phyloP scores from a whole-genome alignment of 352 stramenopile genomes.

The Plasmopara viticola region DNA sequence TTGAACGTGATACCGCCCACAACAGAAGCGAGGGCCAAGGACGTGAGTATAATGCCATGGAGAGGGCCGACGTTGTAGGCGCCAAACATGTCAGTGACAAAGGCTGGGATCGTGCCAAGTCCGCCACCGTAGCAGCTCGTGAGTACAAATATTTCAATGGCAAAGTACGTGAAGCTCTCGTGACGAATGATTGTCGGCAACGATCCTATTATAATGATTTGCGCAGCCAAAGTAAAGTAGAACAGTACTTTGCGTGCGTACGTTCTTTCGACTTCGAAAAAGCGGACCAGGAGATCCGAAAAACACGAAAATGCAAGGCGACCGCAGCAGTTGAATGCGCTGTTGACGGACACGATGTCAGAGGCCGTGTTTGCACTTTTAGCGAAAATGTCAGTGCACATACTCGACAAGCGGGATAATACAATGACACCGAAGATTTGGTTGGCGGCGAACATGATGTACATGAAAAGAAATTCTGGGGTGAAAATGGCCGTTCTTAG shows the following conservation, averaged over 20 bases:
- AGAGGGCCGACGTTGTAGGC: constrained; percentile 77
- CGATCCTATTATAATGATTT: constrained; percentile 59
- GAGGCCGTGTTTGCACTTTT: constrained; percentile 32
- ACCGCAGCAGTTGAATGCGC: constrained; percentile 51
- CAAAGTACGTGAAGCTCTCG: constrained; percentile 50
- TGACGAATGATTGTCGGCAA: constrained; percentile 53
- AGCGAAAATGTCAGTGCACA: constrained; percentile 45
- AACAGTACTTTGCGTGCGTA: constrained; percentile 41
- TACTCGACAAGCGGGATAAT: constrained; percentile 53
- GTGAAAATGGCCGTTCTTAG: constrained; percentile 49
- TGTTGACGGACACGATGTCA: constrained; percentile 58
- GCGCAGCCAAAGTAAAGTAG: constrained; percentile 51
- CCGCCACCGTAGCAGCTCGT: constrained; percentile 66
- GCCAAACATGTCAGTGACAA: constrained; percentile 83
- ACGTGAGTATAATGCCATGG: constrained; percentile 72
- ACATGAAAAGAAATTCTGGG: constrained; percentile 57
- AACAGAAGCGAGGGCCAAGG: constrained; percentile 67
- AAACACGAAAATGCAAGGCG: constrained; percentile 42
- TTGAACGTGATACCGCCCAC: constrained; percentile 70
- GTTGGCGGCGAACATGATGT: constrained; percentile 66
- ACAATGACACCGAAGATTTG: constrained; percentile 63
- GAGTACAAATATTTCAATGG: constrained; percentile 53
- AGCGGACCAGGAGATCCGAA: constrained; percentile 35
- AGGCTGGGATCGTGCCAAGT: constrained; percentile 68
- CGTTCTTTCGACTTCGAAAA: constrained; percentile 1